Conservation (phyloP, 2,329 filamentous ascomycete species). For the Hymenoscyphus infarciens region DNA sequence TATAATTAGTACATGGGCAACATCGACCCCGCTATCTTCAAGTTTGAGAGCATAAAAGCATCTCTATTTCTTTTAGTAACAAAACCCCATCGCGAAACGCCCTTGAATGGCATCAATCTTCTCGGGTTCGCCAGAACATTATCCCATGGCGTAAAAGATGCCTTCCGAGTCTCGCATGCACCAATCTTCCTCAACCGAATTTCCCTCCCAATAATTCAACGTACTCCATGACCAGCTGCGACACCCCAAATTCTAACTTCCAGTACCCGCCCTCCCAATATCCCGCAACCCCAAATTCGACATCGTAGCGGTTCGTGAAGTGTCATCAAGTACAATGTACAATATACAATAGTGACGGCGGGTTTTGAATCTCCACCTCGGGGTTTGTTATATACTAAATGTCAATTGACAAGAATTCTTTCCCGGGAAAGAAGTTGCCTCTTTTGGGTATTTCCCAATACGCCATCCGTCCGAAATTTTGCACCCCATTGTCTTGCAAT, state of each 20-base stretch:
- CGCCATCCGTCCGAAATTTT: background rate
- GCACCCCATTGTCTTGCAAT: background rate
- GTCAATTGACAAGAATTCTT: background rate
- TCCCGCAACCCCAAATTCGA: background rate
- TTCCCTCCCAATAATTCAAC: background rate
- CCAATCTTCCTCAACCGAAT: background rate
- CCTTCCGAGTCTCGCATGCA: background rate
- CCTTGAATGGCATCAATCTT: background rate
- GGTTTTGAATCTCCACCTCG: background rate
- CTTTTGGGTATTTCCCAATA: slow-evolving; percentile 3
- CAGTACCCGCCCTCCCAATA: background rate
- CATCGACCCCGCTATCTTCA: background rate
- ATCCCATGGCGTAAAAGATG: background rate
- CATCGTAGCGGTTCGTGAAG: slow-evolving; percentile 12
- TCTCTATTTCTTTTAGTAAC: background rate
- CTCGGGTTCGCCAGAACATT: background rate
- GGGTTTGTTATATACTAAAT: background rate
- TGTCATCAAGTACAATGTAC: slow-evolving; percentile 13
- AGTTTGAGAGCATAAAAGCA: background rate
- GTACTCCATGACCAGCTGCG: background rate
- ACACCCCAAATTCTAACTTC: background rate
- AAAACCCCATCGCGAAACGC: background rate
- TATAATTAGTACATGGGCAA: background rate
- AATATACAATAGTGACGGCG: slow-evolving; percentile 14
- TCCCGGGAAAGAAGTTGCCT: background rate